phyloP scores from a whole-genome alignment of 2,329 filamentous ascomycete genomes.

The Neonectria magnoliae region DNA sequence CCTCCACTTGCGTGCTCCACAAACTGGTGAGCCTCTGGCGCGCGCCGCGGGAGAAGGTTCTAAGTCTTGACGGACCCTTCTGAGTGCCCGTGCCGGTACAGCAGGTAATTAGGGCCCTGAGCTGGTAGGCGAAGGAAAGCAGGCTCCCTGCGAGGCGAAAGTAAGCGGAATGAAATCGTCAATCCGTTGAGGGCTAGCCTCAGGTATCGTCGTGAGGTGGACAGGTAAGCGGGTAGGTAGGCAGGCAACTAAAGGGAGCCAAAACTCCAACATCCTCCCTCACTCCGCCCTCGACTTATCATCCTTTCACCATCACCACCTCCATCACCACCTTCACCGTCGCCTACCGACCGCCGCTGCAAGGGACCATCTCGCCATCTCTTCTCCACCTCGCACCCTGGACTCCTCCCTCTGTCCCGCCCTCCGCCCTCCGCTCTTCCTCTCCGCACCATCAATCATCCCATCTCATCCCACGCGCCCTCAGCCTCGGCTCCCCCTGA shows the following conservation, averaged over 20 bases:
- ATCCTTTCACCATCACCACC: conserved; percentile 5
- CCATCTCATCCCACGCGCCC: conserved; percentile 20
- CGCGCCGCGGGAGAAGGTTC: not conserved
- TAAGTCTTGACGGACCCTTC: not conserved
- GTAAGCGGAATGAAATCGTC: not conserved
- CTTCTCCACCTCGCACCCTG: conserved; percentile 11
- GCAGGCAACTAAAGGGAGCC: not conserved
- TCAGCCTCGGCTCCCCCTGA: conserved; percentile 23
- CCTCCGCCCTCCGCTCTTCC: not conserved
- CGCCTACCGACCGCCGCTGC: conserved; percentile 5
- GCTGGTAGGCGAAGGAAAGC: not conserved
- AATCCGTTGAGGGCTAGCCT: conserved; percentile 1
- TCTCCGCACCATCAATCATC: conserved; percentile 29
- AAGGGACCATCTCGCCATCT: conserved; percentile 22
- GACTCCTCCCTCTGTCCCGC: conserved; percentile 1
- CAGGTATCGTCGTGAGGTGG: not conserved
- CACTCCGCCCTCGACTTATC: not conserved
- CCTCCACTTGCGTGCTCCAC: conserved; percentile 8
- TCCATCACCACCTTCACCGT: conserved; percentile 13
- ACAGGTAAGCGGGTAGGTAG: not conserved
- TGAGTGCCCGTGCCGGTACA: not conserved
- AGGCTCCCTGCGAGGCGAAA: not conserved
- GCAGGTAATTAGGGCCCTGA: not conserved
- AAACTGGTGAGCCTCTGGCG: conserved; percentile 8
- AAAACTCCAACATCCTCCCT: not conserved